Conservation (phyloP, 2,329 filamentous ascomycete genomes). For the Rachicladosporium sp. region DNA sequence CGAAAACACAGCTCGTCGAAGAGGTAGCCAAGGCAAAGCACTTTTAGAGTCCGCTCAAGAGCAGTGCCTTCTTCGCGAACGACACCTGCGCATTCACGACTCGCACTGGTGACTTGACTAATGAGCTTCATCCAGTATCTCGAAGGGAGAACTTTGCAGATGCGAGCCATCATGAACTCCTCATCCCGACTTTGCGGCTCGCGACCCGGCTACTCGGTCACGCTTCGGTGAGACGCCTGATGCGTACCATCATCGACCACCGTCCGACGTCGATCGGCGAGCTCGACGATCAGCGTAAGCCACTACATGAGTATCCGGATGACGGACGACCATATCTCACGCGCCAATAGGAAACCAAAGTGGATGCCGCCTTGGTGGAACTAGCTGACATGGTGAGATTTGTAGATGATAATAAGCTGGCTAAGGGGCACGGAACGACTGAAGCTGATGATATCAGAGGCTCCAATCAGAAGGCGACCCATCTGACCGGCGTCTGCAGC, state of each 20-base stretch:
- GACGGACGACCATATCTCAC: not conserved
- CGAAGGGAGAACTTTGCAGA: constrained; percentile 2
- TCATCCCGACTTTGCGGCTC: constrained; percentile 1
- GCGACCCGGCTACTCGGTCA: not conserved
- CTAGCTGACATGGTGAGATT: not conserved
- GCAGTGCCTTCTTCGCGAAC: constrained; percentile 1
- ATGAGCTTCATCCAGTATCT: constrained; percentile 1
- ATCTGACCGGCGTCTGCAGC: not conserved
- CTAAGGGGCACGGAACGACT: not conserved
- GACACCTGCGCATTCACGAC: not conserved
- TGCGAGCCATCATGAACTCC: not conserved
- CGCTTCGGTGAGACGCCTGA: not conserved
- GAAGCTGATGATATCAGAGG: not conserved
- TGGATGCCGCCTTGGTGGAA: not conserved
- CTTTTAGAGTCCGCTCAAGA: no score
- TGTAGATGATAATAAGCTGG: not conserved
- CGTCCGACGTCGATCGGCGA: not conserved
- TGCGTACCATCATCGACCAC: constrained; percentile 1
- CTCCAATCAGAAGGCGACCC: not conserved
- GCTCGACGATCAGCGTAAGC: not conserved
- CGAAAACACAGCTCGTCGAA: no score
- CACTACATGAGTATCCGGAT: constrained; percentile 1
- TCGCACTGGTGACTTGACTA: constrained; percentile 1
- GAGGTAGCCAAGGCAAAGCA: no score
- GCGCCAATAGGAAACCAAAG: not conserved